Percentiles rank a stretch among this genome's conserved stretches.
Evolutionary conservation across 768 basidiomycete species (phyloP).

Genomic region (Suillus spraguei): DNA sequence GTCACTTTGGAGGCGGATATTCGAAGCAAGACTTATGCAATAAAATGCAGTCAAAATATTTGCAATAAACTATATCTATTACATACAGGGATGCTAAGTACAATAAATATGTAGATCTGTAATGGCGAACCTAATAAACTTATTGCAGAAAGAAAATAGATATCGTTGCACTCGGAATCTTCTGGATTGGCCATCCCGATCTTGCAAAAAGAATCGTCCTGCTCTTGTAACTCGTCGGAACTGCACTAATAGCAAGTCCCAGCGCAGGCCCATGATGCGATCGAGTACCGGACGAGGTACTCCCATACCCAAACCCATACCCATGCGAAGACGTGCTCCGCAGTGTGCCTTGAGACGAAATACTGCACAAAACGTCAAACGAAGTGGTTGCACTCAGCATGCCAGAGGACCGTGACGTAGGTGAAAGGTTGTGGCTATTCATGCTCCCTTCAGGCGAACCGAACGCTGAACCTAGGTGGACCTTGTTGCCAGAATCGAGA

Average conservation of each 20-base stretch:
- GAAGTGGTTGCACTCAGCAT: slow-evolving; percentile 28
- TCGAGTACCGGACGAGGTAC: slow-evolving; percentile 23
- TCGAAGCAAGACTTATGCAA: no score
- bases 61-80: no score
- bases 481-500: slow-evolving; percentile 14
- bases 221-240: background rate
- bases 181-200: no score
- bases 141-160: no score
- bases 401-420: slow-evolving; percentile 16
- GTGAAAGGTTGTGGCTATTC: slow-evolving; percentile 19
- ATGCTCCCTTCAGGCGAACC: slow-evolving; percentile 28
- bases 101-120: no score
- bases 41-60: no score
- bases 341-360: slow-evolving; percentile 34
- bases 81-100: no score
- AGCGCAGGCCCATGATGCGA: slow-evolving; percentile 1
- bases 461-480: slow-evolving; percentile 33
- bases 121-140: no score
- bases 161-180: no score
- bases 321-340: slow-evolving; percentile 24
- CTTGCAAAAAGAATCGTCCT: no score
- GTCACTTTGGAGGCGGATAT: no score
- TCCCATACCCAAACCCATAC: slow-evolving; percentile 23
- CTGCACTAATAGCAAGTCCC: slow-evolving; percentile 1
- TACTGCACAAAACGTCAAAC: slow-evolving; percentile 29